Base-by-base conservation (phyloP, 495 filamentous ascomycete genomes). In the Endocarpon pusillum region DNA sequence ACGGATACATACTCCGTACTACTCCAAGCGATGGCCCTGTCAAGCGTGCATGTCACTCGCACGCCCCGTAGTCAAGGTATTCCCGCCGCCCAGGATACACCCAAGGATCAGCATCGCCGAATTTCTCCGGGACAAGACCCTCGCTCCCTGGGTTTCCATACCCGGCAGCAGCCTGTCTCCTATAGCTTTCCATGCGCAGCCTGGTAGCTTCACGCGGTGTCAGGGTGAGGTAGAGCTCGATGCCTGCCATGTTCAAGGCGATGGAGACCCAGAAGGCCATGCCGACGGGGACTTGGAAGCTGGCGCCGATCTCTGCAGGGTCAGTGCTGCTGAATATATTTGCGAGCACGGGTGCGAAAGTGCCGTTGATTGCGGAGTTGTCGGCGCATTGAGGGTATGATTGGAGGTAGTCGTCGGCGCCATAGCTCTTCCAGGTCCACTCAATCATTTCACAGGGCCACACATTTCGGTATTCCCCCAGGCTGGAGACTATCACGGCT, bases 221-320 rank as follows among this genome's bases (percentile, higher is more conserved):
- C 6, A 67, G 42, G 17, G 40, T 44, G 5, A 73, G 42, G 52
- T 71, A 71, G 10, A 68, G 38, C 46, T 72, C 68, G 4, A 61
- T 51, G 4, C 53, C 55, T 21, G 67, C 20, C 19, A 43, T 41
- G 42, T 73, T 58, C 7, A 70, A 18, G 3, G 57, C 21, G 0
- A 67, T 32, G 4, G 61, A 47, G 8, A 69, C 17, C 61, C 58
- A 71, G 0, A 57, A 35, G 0, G 51, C 53, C 40, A 54, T 51
- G 14, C 55, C 62, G 32, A 71, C 70, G n/a, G 21, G 42, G 1
- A 58, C 9, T 16, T 48, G 45, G 9, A 67, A 44, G 2, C 42
- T 48, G 4, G 58, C 42, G 1, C 46, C 56, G n/a, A 58, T 45
- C 14, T 58, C 33, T 16, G 51, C 49, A 1, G 30, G 33, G 19